These are phyloP conservation scores for Endotrypanum monterogeii DNA, from an alignment of 208 protist species.

Conservation along the genomic window DNA sequence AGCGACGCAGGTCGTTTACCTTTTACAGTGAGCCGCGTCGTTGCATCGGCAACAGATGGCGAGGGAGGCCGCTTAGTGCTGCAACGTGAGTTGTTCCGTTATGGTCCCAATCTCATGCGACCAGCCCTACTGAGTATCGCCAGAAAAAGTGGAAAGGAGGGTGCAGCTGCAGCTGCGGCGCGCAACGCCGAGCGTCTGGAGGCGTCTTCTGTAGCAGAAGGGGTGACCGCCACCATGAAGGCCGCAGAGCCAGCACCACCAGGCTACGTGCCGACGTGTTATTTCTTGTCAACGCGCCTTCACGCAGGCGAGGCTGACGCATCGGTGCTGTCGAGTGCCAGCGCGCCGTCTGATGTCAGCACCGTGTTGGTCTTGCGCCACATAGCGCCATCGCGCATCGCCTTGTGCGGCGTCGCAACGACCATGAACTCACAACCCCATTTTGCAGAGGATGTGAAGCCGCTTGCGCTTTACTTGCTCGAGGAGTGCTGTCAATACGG, in stretches of 20 bases:
- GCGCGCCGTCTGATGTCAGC: constrained; percentile 9
- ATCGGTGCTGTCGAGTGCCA: not conserved
- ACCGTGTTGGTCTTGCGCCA: constrained; percentile 55
- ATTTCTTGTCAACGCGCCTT: constrained; percentile 1
- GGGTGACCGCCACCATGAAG: not conserved
- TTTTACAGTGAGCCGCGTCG: constrained; percentile 7
- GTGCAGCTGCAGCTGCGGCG: not conserved
- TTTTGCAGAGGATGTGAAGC: constrained; percentile 26
- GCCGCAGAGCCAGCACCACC: not conserved
- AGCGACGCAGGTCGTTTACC: constrained; percentile 18
- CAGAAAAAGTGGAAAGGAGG: not conserved
- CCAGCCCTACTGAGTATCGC: constrained; percentile 10
- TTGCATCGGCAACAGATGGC: not conserved
- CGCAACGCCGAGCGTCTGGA: constrained; percentile 7
- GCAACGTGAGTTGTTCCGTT: constrained; percentile 8
- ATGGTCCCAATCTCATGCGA: constrained; percentile 7
- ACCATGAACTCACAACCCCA: not conserved
- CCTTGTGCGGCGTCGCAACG: constrained; percentile 25
- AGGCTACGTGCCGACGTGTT: constrained; percentile 6
- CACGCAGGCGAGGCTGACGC: not conserved
- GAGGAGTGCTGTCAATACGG: constrained; percentile 84
- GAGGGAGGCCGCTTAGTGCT: not conserved
- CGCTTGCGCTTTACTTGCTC: constrained; percentile 43
- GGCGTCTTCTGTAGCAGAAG: not conserved
- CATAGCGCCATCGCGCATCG: constrained; percentile 20